phyloP scores from a whole-genome alignment of 768 basidiomycete genomes.

The Exidia glandulosa region DNA sequence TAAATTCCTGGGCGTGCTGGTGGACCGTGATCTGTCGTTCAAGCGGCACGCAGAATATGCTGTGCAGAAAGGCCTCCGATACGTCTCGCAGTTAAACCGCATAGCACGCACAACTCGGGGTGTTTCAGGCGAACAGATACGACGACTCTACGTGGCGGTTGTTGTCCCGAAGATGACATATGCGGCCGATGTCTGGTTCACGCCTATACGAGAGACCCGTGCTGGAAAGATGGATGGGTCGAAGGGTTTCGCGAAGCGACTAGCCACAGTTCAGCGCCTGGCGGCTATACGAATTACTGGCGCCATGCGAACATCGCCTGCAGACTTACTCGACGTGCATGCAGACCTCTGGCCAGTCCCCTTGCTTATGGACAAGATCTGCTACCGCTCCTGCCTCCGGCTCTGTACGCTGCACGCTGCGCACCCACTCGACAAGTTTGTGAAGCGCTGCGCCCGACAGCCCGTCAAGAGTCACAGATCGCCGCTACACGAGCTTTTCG shows the following conservation, averaged over 20 bases:
- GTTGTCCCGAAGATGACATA: no score
- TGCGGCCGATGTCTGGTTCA: no score
- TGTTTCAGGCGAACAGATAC: no score
- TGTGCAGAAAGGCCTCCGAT: neutral
- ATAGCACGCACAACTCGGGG: no score
- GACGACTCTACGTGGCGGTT: no score
- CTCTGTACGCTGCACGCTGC: no score
- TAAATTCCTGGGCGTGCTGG: slow-evolving; percentile 8
- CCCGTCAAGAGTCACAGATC: slow-evolving; percentile 4
- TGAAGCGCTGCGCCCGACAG: neutral
- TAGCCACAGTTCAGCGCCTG: slow-evolving; percentile 13
- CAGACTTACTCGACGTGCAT: slow-evolving; percentile 14
- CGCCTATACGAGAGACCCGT: no score
- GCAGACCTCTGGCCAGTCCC: slow-evolving; percentile 10
- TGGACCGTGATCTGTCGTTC: slow-evolving; percentile 8
- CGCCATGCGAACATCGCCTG: slow-evolving; percentile 13
- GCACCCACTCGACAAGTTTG: no score
- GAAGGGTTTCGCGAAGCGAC: slow-evolving; percentile 1
- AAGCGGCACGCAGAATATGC: slow-evolving; percentile 6
- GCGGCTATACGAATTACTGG: slow-evolving; percentile 12
- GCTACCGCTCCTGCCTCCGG: slow-evolving; percentile 6
- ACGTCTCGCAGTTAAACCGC: no score
- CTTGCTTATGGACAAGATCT: slow-evolving; percentile 7
- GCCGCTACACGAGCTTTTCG: slow-evolving; percentile 14
- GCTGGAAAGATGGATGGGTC: neutral